These are phyloP conservation scores for Trichosporon coremiiforme DNA, from an alignment of 1,284 basidiomycete genomes.

Conservation along the genomic window DNA sequence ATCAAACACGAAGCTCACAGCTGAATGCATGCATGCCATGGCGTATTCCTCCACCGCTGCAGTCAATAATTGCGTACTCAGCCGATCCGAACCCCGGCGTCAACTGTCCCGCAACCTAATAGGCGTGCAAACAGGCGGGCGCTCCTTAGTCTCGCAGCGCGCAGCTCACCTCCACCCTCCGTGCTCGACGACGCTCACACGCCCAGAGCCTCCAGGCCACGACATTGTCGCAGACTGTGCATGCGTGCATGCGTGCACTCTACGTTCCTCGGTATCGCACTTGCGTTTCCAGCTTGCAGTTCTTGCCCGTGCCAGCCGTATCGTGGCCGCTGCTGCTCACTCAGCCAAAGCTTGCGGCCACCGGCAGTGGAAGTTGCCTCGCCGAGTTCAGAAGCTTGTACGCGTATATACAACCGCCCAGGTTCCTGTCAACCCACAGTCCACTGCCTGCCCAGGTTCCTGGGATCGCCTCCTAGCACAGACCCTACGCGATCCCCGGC, in stretches of 20 bases:
- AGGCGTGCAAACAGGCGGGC: slow-evolving; percentile 16
- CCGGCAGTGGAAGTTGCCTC: not conserved
- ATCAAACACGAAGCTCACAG: slow-evolving; percentile 3
- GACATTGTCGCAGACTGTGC: not conserved
- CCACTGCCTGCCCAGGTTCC: not conserved
- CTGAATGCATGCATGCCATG: not conserved
- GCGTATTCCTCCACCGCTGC: not conserved
- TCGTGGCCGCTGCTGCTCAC: not conserved
- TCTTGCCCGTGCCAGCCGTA: not conserved
- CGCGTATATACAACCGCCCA: not conserved
- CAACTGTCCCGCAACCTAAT: not conserved
- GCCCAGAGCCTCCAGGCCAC: not conserved
- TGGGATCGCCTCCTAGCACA: not conserved
- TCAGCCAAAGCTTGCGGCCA: not conserved
- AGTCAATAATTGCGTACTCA: not conserved
- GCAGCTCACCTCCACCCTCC: not conserved
- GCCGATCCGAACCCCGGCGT: not conserved
- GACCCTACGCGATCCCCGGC: not conserved
- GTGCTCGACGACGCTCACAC: not conserved
- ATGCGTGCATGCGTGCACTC: slow-evolving; percentile 6
- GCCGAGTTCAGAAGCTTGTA: not conserved
- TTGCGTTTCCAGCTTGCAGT: not conserved
- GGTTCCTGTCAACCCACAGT: not conserved
- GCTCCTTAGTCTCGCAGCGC: not conserved
- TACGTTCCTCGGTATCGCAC: not conserved